A percentile compares a stretch with the other conserved stretches of the same genome.
Evolutionary conservation across 805 yeast genomes (phyloP).

Genomic region (Sugiyamaella mastotermitis): DNA sequence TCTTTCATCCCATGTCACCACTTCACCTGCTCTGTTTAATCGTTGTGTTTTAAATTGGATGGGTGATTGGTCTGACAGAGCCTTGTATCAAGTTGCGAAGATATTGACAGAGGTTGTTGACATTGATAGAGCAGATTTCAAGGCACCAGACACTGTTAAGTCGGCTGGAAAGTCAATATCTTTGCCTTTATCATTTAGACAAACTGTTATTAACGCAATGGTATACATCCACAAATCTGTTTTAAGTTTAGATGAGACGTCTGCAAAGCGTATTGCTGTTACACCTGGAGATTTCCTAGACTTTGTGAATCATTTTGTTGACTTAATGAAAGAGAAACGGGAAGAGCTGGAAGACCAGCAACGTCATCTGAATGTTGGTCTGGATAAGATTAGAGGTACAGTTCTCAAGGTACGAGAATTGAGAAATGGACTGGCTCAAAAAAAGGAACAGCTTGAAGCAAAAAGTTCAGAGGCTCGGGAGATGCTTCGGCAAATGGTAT

Average conservation of each 20-base stretch:
- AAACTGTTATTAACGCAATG: conserved; percentile 42
- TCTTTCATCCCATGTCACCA: conserved; percentile 41
- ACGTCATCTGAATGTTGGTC: conserved; percentile 65
- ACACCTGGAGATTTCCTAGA: conserved; percentile 54
- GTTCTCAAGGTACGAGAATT: conserved; percentile 63
- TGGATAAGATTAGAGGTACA: conserved; percentile 70
- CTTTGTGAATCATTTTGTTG: conserved; percentile 41
- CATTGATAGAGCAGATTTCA: conserved; percentile 42
- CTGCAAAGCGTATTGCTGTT: conserved; percentile 1
- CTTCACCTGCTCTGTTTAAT: conserved; percentile 86
- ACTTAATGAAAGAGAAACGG: conserved; percentile 39
- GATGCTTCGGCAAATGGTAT: conserved; percentile 69
- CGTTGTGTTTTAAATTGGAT: conserved; percentile 86
- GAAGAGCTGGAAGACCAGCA: conserved; percentile 55
- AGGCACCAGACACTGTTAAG: conserved; percentile 28
- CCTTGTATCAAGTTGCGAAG: conserved; percentile 47
- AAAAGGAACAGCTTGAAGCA: conserved; percentile 40
- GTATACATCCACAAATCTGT: conserved; percentile 40
- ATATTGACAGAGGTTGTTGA: conserved; percentile 42
- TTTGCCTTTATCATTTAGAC: conserved; percentile 30
- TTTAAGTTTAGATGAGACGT: not conserved
- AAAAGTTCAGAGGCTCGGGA: conserved; percentile 66
- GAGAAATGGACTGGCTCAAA: conserved; percentile 46
- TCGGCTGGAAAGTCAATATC: not conserved
- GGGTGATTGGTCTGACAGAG: conserved; percentile 67